Evolutionary conservation across 2,329 filamentous ascomycete genomes (phyloP).

Genomic region (Epichloe typhina): DNA sequence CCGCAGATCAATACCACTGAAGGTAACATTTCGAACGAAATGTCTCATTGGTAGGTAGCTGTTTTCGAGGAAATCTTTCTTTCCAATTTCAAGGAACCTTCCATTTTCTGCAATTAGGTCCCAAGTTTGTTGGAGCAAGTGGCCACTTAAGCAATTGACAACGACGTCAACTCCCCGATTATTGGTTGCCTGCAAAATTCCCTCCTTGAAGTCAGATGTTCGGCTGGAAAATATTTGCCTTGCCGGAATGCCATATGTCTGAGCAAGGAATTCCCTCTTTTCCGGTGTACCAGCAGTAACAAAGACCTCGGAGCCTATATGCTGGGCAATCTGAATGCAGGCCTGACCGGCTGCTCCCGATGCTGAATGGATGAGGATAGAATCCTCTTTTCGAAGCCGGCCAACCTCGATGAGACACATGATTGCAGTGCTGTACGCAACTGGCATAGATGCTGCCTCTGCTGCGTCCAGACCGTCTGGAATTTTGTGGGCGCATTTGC

Average conservation of each 20-base stretch:
- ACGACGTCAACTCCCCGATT: conserved; percentile 2
- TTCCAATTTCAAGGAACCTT: conserved; percentile 1
- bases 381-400: too few relatives aligned
- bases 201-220: not conserved
- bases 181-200: not conserved
- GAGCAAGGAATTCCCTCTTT: not conserved
- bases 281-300: not conserved
- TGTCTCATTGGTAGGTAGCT: conserved; percentile 20
- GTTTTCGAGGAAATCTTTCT: conserved; percentile 10
- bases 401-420: too few relatives aligned
- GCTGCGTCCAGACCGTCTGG: too few relatives aligned
- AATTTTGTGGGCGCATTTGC: too few relatives aligned
- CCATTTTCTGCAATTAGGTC: not conserved
- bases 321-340: not conserved
- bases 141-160: not conserved
- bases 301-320: not conserved
- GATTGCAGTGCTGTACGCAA: too few relatives aligned
- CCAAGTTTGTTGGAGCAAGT: not conserved
- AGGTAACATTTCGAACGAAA: conserved; percentile 24
- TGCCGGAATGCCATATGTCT: not conserved
- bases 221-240: conserved; percentile 1
- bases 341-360: not conserved
- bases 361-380: too few relatives aligned
- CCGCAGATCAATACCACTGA: conserved; percentile 27
- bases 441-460: too few relatives aligned